Evolutionary conservation across 305 asterid genomes (phyloP).

Genomic region (Plantago coronopus): DNA sequence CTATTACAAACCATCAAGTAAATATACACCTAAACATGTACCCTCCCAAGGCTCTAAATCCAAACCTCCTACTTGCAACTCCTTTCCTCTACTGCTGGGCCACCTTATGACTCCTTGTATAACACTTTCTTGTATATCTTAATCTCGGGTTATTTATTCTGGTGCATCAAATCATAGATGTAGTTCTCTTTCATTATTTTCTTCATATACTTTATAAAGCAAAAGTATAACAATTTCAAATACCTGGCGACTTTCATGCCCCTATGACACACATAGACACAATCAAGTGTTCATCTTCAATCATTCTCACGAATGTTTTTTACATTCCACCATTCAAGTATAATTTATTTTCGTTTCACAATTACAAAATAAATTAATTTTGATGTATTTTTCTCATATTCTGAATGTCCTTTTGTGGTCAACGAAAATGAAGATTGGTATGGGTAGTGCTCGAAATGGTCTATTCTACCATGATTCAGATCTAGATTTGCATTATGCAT

Average conservation of each 20-base stretch:
- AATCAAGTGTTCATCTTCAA: too few relatives aligned
- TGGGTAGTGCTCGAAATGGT: background rate
- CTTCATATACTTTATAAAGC: background rate
- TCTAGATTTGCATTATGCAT: too few relatives aligned
- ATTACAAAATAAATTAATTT: background rate
- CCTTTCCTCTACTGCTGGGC: too few relatives aligned
- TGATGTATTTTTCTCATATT: background rate
- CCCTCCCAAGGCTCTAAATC: too few relatives aligned
- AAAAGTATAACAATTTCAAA: background rate
- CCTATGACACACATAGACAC: too few relatives aligned
- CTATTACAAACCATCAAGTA: too few relatives aligned
- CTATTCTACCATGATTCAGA: background rate
- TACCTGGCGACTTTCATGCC: background rate
- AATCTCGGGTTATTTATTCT: background rate
- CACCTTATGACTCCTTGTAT: too few relatives aligned
- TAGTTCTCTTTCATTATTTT: background rate
- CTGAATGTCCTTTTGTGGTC: background rate
- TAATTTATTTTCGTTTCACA: background rate
- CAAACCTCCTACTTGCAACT: too few relatives aligned
- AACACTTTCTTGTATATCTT: constrained; percentile 1
- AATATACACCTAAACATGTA: too few relatives aligned
- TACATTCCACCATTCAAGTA: background rate
- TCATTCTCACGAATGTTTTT: too few relatives aligned
- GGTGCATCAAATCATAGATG: background rate
- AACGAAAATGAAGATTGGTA: background rate